Base-by-base conservation (phyloP, 2,329 filamentous ascomycete species). In the Sclerotinia nivalis region DNA sequence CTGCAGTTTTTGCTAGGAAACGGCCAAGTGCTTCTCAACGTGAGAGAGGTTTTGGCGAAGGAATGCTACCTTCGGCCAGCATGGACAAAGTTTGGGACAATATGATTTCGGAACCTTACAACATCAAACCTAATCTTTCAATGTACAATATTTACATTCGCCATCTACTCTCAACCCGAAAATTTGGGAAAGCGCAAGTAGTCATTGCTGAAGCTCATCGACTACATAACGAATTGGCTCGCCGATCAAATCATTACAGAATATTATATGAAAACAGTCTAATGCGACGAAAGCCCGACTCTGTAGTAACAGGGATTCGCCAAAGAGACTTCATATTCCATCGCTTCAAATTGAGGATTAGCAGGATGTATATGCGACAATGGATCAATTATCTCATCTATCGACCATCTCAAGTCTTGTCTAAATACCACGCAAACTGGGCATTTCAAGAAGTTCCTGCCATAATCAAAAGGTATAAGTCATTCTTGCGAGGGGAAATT, bases 1-100 rank as follows among this genome's bases (percentile, higher is more conserved):
- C 89, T 0, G 90, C 88, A 74, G 81, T 91, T 13, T 82, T 88
- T 54, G 81, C 77, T 72, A 81, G 76, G 55, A 72, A 9, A 20
- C 37, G 37, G 15, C 54, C 34, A 22, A 56, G 54, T 40, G 59
- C 25, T 15, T 37, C 25, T n/a, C 28, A 45, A 47, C 20, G n/a
- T 12, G 34, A 43, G 49, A 49, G 22, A 64, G 45, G 69, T 64
- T n/a, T 60, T 22, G 45, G 49, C 56, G 49, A 69, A 56, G 47
- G 73, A 72, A 64, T 73, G 47, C 66, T 78, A 22, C 74, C 75
- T 50, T 25, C 58, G 28, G 52, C 67, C 34, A 71, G 76, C 12
- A 71, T 78, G 6, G 49, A 34, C 9, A 71, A 72, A 66, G 67
- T 78, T 28, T 78, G 76, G 76, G 47, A 61, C 13, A 77, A 73